Base-by-base conservation (phyloP, 495 filamentous ascomycete species). In the Terfezia claveryi region DNA sequence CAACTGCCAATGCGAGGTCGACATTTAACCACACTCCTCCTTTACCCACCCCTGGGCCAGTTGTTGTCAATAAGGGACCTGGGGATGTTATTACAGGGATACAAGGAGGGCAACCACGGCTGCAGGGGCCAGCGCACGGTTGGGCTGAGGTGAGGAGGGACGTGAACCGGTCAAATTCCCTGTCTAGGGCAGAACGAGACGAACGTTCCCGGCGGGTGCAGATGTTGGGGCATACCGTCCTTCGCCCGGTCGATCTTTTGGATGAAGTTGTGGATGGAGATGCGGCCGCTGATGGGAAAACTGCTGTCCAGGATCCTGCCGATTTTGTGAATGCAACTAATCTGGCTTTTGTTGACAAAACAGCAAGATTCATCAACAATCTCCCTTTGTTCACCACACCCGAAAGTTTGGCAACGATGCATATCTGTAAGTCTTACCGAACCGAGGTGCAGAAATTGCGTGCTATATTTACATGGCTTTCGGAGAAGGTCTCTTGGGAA, bases 111-210 rank as follows among this genome's bases (percentile, higher is more conserved):
- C 58, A 54, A 57, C 61, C 11, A 55, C 53, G 17, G 20, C 36
- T 57, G 57, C 49, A 75, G 68, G 41, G 68, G 74, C 36, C 68
- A 64, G 20, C 78, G 82, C 57, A 62, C 23, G 91, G 95, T 65
- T 99, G 91, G 89, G 83, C 96, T 27, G 87, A 95, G 65, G 87
- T 96, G 27, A 80, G 91, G 51, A 77, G 89, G 49, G 91, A 99
- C 69, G 83, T 96, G 41, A 95, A 96, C 66, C 77, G 91, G 14
- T 87, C 89, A 11, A 96, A 93, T 62, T 87, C 88, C 0, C 72
- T 94, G 27, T 94, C 87, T 66, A 77, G 78, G 54, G 91, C 91
- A 55, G 91, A 99, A 67, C 76, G 81, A 14, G 72, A 76, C 37
- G 91, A 96, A 61, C 73, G 92, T 52, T 80, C 78, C n/a, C 91